Conservation (phyloP, 2,329 filamentous ascomycete genomes). For the Aspergillus sergii region DNA sequence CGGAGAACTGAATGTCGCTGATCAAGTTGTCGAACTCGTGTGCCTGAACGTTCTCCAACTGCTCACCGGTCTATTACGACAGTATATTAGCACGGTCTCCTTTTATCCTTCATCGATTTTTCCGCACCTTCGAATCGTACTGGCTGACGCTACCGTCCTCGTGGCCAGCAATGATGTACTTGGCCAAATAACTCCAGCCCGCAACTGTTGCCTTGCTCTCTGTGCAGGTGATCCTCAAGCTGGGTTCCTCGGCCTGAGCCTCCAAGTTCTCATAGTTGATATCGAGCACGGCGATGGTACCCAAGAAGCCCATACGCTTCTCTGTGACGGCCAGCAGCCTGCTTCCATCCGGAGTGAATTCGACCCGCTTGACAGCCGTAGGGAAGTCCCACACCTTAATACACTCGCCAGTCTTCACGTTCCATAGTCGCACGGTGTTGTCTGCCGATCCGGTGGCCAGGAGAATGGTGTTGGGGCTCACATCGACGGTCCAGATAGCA, state of each 20-base stretch:
- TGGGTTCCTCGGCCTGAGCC: constrained; percentile 81
- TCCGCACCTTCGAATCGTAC: constrained; percentile 81
- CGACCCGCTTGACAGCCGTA: constrained; percentile 95
- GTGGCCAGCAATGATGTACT: constrained; percentile 97
- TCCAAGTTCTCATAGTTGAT: constrained; percentile 76
- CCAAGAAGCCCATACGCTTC: constrained; percentile 96
- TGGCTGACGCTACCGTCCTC: constrained; percentile 91
- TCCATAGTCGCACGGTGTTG: constrained; percentile 97
- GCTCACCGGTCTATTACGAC: constrained; percentile 69
- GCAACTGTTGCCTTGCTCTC: constrained; percentile 97
- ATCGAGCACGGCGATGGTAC: constrained; percentile 90
- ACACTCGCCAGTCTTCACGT: constrained; percentile 87
- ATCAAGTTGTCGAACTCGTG: constrained; percentile 84
- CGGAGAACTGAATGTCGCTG: constrained; percentile 92
- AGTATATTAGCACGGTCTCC: background rate
- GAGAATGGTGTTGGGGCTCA: constrained; percentile 87
- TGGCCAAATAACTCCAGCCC: constrained; percentile 90
- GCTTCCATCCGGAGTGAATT: constrained; percentile 93
- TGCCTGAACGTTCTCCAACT: constrained; percentile 75
- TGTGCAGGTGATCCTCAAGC: constrained; percentile 86
- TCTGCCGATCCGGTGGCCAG: constrained; percentile 95
- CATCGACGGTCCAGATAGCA: constrained; percentile 97
- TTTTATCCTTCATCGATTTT: background rate
- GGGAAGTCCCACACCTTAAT: constrained; percentile 98
- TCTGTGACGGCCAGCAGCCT: constrained; percentile 92